phyloP scores from a whole-genome alignment of 2,329 filamentous ascomycete genomes.

The Aspergillus sclerotialis region DNA sequence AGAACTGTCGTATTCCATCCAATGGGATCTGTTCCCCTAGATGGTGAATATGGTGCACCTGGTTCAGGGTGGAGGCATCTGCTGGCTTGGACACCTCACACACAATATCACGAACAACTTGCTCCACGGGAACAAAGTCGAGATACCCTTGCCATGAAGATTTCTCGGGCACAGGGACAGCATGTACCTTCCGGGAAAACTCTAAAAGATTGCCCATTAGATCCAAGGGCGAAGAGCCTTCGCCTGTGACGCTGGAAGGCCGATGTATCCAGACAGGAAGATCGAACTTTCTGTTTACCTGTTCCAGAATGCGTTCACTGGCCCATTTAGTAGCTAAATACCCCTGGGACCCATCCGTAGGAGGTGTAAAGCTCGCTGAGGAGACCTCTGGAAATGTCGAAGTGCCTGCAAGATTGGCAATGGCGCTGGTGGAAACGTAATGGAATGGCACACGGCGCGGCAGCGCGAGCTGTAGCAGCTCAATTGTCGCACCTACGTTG shows the following conservation, averaged over 20 bases:
- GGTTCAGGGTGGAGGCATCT: too few relatives aligned
- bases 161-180: too few relatives aligned
- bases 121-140: too few relatives aligned
- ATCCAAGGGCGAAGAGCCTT: not conserved
- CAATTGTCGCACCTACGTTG: constrained; percentile 19
- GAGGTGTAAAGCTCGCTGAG: not conserved
- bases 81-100: too few relatives aligned
- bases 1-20: too few relatives aligned
- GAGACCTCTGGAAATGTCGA: not conserved
- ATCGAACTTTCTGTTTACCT: constrained; percentile 1
- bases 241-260: constrained; percentile 6
- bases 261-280: constrained; percentile 17
- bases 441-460: not conserved
- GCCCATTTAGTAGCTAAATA: constrained; percentile 29
- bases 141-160: too few relatives aligned
- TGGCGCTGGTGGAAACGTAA: constrained; percentile 1
- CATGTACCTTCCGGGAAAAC: too few relatives aligned
- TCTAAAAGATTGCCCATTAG: not conserved
- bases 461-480: constrained; percentile 8
- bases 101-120: too few relatives aligned
- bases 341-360: constrained; percentile 13
- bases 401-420: not conserved
- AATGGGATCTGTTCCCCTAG: too few relatives aligned
- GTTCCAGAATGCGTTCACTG: constrained; percentile 25
- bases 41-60: too few relatives aligned